Conservation (phyloP, 352 stramenopile species). For the Peronospora farinosa region DNA sequence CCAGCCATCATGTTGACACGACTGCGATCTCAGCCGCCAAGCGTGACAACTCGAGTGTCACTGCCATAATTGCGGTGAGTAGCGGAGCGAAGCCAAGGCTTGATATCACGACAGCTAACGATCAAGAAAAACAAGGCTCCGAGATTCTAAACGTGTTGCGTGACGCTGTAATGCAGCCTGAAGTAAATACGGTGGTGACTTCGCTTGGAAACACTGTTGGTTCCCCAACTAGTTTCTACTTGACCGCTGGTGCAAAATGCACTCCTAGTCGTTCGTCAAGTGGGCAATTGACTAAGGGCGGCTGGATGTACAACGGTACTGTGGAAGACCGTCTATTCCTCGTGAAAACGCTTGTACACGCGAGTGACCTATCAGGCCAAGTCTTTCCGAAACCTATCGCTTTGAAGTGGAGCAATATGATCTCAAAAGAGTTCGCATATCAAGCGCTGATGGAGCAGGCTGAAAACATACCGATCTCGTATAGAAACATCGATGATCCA, state of each 20-base stretch:
- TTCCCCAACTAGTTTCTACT: constrained; percentile 22
- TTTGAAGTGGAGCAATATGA: constrained; percentile 88
- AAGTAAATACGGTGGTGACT: constrained; percentile 30
- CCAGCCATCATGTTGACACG: constrained; percentile 44
- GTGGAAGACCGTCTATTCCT: constrained; percentile 81
- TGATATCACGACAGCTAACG: constrained; percentile 17
- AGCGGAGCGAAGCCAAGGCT: constrained; percentile 17
- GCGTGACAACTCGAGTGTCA: constrained; percentile 28
- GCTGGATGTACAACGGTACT: constrained; percentile 58
- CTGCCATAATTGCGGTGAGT: constrained; percentile 21
- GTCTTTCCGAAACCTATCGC: constrained; percentile 83
- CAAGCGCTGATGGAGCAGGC: constrained; percentile 80
- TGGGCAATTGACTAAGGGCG: constrained; percentile 29
- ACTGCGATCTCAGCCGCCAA: constrained; percentile 36
- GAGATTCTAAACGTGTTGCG: constrained; percentile 44
- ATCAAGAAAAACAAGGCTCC: constrained; percentile 22
- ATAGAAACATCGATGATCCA: constrained; percentile 74
- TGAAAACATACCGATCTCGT: constrained; percentile 74
- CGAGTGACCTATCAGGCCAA: constrained; percentile 81
- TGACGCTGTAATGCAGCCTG: constrained; percentile 57
- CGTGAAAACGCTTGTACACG: constrained; percentile 80
- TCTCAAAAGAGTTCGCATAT: constrained; percentile 85
- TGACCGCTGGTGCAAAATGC: constrained; percentile 11
- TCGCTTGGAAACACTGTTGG: constrained; percentile 25
- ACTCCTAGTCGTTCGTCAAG: constrained; percentile 19